Evolutionary conservation across 305 asterid genomes (phyloP), one percentile per base, ranked within the genome.

Genomic region (Rubia balearica): DNA sequence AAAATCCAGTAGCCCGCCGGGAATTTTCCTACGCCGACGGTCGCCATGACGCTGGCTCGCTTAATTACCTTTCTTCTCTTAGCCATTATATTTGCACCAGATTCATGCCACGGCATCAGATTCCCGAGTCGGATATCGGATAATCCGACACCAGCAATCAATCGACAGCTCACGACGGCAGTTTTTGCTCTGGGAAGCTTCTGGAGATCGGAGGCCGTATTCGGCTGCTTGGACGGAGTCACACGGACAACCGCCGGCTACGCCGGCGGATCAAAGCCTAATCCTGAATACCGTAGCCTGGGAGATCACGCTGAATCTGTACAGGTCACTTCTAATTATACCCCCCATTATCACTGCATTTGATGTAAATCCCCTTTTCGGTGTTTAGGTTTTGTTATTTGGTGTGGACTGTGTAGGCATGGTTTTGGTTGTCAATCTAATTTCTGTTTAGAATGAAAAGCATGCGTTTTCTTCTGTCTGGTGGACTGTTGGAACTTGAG

Each of bases 191-290:
- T 94, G 59, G 99, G 99, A 68, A 88, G 98, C 88, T 94, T 91
- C 82, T 94, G 99, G 98, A 88, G 98, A 77, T 91, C 98, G 8
- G 97, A 94, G 77, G 93, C 97, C n/a, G 88, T 83, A 56, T 94
- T 94, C 57, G 99, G 99, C 36, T 94, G 99, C 88, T 42, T 85
- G 42, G 84, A 82, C 77, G 99, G 99, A 67, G 96, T 91, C 72
- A 85, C 87, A 4, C 82, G 88, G 60, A 91, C 99, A 55, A 43
- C 93, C 55, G 96, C 78, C 7, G 99, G 96, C 46, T 94, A 91
- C 72, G 77, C 96, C 61, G 99, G 97, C 61, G 98, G 99, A 78
- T 84, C 95, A 73, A 86, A 73, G 73, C 59, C 75, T 53, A 87
- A 83, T 68, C 98, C 99, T 2, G 97, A 88, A 79, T 94, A 91